Conservation (phyloP, 768 basidiomycete species). For the Amanita pseudoporphyria region DNA sequence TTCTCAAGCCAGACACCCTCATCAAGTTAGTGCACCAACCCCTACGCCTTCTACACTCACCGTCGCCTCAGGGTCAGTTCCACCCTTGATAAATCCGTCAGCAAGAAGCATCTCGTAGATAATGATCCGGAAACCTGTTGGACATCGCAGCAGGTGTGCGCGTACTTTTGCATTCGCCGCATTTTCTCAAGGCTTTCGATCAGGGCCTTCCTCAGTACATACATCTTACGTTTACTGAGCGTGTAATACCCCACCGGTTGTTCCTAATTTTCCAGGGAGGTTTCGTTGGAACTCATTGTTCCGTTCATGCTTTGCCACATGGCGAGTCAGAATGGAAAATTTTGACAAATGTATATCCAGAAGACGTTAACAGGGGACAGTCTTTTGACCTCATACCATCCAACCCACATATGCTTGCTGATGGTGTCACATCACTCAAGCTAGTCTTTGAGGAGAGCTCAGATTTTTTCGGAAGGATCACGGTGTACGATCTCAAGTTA, state of each 20-base stretch:
- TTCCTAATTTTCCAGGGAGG: conserved; percentile 77
- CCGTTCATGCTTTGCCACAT: conserved; percentile 23
- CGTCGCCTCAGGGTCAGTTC: conserved; percentile 58
- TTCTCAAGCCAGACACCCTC: conserved; percentile 33
- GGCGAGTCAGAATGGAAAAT: conserved; percentile 34
- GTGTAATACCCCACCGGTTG: conserved; percentile 46
- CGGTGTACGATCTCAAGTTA: conserved; percentile 53
- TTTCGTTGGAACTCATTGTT: conserved; percentile 66
- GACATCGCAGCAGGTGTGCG: conserved; percentile 65
- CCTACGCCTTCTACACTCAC: conserved; percentile 4
- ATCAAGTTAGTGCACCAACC: conserved; percentile 36
- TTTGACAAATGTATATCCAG: conserved; percentile 56
- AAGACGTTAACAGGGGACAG: conserved; percentile 72
- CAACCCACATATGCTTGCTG: conserved; percentile 12
- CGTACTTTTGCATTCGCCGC: neutral
- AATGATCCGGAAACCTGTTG: conserved; percentile 73
- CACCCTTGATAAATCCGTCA: conserved; percentile 61
- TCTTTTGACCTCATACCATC: conserved; percentile 41
- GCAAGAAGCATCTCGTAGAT: conserved; percentile 64
- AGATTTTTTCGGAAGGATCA: conserved; percentile 78
- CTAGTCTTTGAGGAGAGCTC: conserved; percentile 75
- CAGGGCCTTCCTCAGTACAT: conserved; percentile 75
- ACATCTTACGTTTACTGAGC: conserved; percentile 47
- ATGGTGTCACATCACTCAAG: conserved; percentile 40
- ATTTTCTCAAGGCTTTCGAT: neutral